phyloP scores from a whole-genome alignment of 108 stramenopile genomes.

The Skeletonema marinoi region DNA sequence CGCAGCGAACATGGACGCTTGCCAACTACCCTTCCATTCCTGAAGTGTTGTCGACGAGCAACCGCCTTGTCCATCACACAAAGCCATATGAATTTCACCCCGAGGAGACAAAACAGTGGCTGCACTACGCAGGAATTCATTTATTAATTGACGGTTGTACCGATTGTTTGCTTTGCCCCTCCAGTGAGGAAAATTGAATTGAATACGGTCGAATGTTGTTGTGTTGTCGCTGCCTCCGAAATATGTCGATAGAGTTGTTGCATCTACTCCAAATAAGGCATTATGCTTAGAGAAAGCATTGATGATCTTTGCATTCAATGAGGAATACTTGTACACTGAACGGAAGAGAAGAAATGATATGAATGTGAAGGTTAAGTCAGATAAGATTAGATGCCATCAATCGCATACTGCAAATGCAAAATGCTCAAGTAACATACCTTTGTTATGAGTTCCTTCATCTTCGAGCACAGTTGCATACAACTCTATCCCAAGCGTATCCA shows the following conservation, averaged over 20 bases:
- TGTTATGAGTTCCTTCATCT: constrained; percentile 60
- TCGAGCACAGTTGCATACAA: constrained; percentile 78
- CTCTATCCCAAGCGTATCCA: constrained; percentile 37
- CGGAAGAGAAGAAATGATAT: background rate
- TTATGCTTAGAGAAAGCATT: constrained; percentile 33
- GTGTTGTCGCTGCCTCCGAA: constrained; percentile 41
- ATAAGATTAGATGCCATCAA: background rate
- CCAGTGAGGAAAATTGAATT: constrained; percentile 92
- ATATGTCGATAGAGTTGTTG: constrained; percentile 52
- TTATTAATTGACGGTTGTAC: constrained; percentile 67
- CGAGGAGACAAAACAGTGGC: constrained; percentile 37
- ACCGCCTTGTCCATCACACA: constrained; percentile 80
- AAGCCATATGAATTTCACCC: constrained; percentile 77
- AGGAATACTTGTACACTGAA: constrained; percentile 39
- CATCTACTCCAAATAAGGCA: constrained; percentile 69
- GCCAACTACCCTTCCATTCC: constrained; percentile 81
- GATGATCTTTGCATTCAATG: constrained; percentile 24
- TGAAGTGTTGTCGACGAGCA: constrained; percentile 44
- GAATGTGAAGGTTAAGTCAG: background rate
- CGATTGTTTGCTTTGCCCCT: constrained; percentile 77
- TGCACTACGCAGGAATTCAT: constrained; percentile 68
- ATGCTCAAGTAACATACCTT: constrained; percentile 12
- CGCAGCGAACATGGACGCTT: constrained; percentile 64
- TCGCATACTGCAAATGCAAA: background rate
- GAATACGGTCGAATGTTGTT: constrained; percentile 67